Conservation (phyloP, 768 basidiomycete genomes). For the Boletus rubropictus region DNA sequence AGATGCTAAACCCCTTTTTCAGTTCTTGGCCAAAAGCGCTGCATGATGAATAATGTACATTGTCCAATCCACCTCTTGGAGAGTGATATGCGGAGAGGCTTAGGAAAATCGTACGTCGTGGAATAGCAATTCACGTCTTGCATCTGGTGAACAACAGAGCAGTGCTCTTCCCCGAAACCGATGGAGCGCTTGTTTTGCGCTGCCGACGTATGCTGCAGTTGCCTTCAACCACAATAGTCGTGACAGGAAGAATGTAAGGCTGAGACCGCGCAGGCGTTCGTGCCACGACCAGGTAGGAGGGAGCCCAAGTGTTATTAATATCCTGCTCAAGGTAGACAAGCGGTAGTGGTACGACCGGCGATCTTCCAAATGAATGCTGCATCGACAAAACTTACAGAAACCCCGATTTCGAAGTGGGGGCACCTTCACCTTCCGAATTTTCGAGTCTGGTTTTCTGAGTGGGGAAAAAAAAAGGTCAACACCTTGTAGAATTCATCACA, state of each 20-base stretch:
- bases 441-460: neutral
- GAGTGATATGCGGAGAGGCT: no score
- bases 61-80: neutral
- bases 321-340: neutral
- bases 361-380: neutral
- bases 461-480: neutral
- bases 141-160: neutral
- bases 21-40: constrained; percentile 8
- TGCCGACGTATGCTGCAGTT: neutral
- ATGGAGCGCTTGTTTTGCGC: neutral
- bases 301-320: no score
- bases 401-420: neutral
- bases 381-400: neutral
- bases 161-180: neutral
- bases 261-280: neutral
- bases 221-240: neutral
- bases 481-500: neutral
- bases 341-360: neutral
- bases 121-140: neutral
- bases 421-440: neutral
- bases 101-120: neutral
- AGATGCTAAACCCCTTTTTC: constrained; percentile 13
- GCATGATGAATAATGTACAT: constrained; percentile 17
- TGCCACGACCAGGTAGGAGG: neutral
- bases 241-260: neutral